phyloP scores from a whole-genome alignment of 2,329 filamentous ascomycete species.

The Elsinoe perseae region DNA sequence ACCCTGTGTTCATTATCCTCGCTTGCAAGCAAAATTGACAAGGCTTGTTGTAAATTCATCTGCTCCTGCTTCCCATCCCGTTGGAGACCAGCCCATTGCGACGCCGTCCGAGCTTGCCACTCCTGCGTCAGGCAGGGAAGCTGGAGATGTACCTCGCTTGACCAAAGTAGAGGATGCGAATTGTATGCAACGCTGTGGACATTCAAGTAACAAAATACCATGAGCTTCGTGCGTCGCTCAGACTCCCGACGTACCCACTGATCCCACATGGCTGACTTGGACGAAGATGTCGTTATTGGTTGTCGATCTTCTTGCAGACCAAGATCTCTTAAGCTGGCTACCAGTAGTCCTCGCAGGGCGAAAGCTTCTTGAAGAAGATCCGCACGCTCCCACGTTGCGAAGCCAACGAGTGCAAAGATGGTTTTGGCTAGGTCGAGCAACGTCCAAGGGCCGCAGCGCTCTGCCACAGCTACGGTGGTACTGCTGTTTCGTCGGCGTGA shows the following conservation, averaged over 20 bases:
- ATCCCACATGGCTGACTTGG: conserved; percentile 10
- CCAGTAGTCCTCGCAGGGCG: conserved; percentile 25
- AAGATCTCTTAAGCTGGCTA: conserved; percentile 26
- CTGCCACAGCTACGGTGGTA: not conserved
- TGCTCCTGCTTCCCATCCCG: not conserved
- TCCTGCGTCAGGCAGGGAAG: conserved; percentile 9
- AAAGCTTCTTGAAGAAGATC: conserved; percentile 29
- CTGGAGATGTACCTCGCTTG: conserved; percentile 3
- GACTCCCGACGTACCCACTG: conserved; percentile 28
- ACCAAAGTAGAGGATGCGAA: not conserved
- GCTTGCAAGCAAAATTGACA: not conserved
- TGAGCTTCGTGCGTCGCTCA: conserved; percentile 27
- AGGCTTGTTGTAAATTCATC: not conserved
- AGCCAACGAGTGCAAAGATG: conserved; percentile 28
- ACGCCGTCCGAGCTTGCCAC: not conserved
- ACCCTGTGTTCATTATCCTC: not conserved
- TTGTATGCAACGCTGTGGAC: conserved; percentile 30
- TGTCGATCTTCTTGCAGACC: not conserved
- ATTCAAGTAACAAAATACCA: conserved; percentile 29
- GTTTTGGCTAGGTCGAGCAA: conserved; percentile 22
- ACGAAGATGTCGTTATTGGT: not conserved
- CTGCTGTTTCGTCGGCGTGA: not conserved
- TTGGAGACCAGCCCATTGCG: not conserved
- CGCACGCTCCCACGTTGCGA: conserved; percentile 29
- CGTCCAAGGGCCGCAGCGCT: conserved; percentile 1